A percentile compares a stretch with the other conserved stretches of the same genome.
Conservation (phyloP, 78 protist genomes). For the Ministeria vibrans region DNA sequence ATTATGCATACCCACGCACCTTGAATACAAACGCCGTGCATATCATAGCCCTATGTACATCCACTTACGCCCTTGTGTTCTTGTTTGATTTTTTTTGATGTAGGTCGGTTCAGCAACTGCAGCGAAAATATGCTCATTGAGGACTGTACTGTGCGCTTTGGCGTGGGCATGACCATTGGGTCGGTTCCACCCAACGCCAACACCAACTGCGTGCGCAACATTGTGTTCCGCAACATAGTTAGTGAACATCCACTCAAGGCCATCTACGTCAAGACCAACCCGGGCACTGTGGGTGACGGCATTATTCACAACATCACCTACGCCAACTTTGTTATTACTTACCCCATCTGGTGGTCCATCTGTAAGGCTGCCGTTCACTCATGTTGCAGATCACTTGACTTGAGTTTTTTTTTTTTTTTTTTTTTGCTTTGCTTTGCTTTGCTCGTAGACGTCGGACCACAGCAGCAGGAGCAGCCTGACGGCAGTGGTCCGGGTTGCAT, state of each 20-base stretch:
- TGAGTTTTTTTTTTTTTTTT: no score
- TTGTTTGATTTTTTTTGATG: no score
- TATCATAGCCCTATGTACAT: no score
- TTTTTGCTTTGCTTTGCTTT: background rate
- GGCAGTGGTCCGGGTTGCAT: background rate
- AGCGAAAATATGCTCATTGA: background rate
- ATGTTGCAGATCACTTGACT: background rate
- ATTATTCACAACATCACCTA: conserved; percentile 7
- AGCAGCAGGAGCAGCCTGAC: conserved; percentile 19
- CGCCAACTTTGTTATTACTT: background rate
- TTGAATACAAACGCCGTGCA: no score
- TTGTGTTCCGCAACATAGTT: background rate
- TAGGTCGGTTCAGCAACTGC: background rate
- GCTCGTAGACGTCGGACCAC: conserved; percentile 12
- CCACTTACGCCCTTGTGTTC: no score
- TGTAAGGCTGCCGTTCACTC: background rate
- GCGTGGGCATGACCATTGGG: conserved; percentile 27
- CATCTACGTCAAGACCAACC: conserved; percentile 21
- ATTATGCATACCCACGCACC: no score
- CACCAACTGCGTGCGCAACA: conserved; percentile 12
- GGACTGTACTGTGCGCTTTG: background rate
- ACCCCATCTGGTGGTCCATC: background rate
- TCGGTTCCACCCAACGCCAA: conserved; percentile 8
- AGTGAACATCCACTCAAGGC: background rate
- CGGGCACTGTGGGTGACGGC: conserved; percentile 9